Evolutionary conservation across 2,329 filamentous ascomycete genomes (phyloP).

Genomic region (Helicocarpus griseus): DNA sequence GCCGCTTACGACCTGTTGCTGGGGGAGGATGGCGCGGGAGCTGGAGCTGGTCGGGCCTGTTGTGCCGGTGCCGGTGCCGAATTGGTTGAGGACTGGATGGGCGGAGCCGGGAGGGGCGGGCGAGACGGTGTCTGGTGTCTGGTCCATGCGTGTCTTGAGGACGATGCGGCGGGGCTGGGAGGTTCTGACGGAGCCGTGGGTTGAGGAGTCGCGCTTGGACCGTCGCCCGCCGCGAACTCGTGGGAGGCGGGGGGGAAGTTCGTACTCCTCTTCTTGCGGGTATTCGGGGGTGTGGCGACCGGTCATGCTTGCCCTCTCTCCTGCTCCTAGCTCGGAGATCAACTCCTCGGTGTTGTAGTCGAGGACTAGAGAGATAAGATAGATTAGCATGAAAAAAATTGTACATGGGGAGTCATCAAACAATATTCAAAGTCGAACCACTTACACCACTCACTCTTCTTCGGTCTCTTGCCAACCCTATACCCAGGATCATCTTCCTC

Average conservation of each 20-base stretch:
- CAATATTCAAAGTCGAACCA: neutral
- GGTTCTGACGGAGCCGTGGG: constrained; percentile 24
- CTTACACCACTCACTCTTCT: constrained; percentile 26
- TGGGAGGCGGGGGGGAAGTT: neutral
- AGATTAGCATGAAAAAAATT: no score
- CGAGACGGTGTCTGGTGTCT: constrained; percentile 31
- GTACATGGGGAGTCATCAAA: no score
- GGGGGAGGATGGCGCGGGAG: neutral
- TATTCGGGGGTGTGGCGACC: neutral
- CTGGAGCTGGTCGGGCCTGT: neutral
- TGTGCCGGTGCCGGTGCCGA: constrained; percentile 19
- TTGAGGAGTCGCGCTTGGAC: constrained; percentile 28
- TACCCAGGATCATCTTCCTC: constrained; percentile 38
- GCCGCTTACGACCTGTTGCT: neutral
- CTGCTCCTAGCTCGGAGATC: constrained; percentile 6
- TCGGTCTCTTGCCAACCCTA: constrained; percentile 35
- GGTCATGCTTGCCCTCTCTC: constrained; percentile 11
- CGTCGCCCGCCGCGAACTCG: constrained; percentile 8
- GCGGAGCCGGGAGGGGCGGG: constrained; percentile 34
- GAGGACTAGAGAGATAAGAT: neutral
- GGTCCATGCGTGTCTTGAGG: constrained; percentile 36
- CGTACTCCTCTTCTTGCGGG: neutral
- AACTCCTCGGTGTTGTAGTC: neutral
- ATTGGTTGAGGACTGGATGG: constrained; percentile 35
- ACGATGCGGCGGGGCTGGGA: constrained; percentile 27